Base-by-base conservation (phyloP, 176 grass and related monocot species). In the Zoysia pacifica region DNA sequence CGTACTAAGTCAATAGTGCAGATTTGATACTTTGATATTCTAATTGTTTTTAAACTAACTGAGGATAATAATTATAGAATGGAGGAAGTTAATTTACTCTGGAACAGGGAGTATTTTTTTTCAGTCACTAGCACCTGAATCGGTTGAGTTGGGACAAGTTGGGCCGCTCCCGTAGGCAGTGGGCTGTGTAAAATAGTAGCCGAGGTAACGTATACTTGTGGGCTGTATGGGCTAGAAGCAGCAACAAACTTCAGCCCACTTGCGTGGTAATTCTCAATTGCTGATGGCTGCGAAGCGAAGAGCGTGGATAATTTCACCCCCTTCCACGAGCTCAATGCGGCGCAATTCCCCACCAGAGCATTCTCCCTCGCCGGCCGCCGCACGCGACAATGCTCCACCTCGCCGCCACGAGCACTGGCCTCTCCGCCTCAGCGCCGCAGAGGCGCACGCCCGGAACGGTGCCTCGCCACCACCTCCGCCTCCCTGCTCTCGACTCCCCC, bases 361-460 rank as follows among this genome's bases (percentile, higher is more conserved):
- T 44, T 28, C 69, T 61, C 45, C 3, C 12, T 13, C 8, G 12
- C 70, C 28, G 46, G 47, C 39, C 76, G 56, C 76, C 68, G 19
- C 18, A 70, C 19, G n/a, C 47, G 15, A 70, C 66, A 5, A 80
- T 89, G 87, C 70, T 88, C 54, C 45, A 4, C 9, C 65, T 79
- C 62, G 13, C 81, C 16, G 40, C 55, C 20, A 13, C 71, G 10
- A 51, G 64, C 41, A 1, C 56, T 48, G 49, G 8, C 65, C 28
- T 75, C 9, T 75, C 46, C 41, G 37, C 55, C 7, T 41, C 9
- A 36, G 8, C 35, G 0, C 9, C 35, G 2, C 8, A 2, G 12
- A 64, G 2, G 2, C 47, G 9, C 8, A 11, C 18, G 5, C 0
- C 16, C 1, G 9, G 4, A 7, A 11, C 71, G 4, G 60, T 42